Evolutionary conservation across 441 rosid genomes (phyloP).

Genomic region (Kokia cookei): DNA sequence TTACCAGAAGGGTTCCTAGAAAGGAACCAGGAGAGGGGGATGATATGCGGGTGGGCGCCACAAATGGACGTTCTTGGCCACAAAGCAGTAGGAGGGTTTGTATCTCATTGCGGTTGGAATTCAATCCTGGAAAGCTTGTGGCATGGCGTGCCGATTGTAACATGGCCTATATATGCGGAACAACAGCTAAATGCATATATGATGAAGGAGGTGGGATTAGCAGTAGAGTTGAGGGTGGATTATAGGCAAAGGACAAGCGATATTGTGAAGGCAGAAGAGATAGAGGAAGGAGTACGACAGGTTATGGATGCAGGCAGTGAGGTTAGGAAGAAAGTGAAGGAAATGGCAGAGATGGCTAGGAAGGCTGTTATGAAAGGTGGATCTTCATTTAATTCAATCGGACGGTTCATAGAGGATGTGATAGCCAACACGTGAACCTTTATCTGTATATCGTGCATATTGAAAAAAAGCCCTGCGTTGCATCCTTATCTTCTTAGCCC

Average conservation of each 20-base stretch:
- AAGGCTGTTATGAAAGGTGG: not conserved
- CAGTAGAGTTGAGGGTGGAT: not conserved
- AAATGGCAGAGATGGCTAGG: not conserved
- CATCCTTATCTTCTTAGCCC: not conserved
- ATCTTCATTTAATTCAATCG: not conserved
- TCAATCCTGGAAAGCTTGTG: not conserved
- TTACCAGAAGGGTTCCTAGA: not conserved
- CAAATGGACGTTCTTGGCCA: not conserved
- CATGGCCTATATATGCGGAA: not conserved
- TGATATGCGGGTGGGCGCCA: not conserved
- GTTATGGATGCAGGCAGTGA: not conserved
- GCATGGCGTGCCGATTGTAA: not conserved
- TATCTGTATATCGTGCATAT: too few species aligned
- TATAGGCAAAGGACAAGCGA: not conserved
- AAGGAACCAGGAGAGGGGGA: not conserved
- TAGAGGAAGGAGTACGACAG: not conserved
- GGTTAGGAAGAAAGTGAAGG: conserved; percentile 1
- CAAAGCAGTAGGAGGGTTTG: not conserved
- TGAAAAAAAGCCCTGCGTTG: not conserved
- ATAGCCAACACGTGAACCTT: not conserved
- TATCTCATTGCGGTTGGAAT: not conserved
- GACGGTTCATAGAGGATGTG: not conserved
- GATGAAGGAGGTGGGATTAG: not conserved
- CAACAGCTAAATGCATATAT: not conserved
- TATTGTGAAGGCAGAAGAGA: not conserved